phyloP scores from a whole-genome alignment of 768 basidiomycete genomes.

The Boletus coccyginus region DNA sequence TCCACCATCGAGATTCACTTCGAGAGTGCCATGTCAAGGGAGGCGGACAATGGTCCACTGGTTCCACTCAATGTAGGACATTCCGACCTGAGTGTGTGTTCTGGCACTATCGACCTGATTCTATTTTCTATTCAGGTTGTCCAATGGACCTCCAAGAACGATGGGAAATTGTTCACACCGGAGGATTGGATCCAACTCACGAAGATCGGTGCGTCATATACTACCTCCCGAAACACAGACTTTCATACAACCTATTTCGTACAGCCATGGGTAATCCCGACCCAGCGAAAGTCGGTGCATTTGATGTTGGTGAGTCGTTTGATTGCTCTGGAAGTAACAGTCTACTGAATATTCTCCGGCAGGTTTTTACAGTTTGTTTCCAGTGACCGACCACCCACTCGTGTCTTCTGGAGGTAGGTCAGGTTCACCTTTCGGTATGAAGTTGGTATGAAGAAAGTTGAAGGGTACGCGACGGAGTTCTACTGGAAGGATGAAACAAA shows the following conservation, averaged over 20 bases:
- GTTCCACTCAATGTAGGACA: no score
- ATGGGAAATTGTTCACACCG: not conserved
- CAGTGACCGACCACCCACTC: constrained; percentile 79
- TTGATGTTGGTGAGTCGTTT: constrained; percentile 17
- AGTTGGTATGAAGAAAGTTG: not conserved
- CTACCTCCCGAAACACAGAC: no score
- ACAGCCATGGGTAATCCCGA: constrained; percentile 23
- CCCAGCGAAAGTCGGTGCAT: constrained; percentile 22
- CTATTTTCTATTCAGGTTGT: not conserved
- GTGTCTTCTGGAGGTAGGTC: constrained; percentile 72
- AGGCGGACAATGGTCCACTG: no score
- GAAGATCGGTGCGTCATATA: no score
- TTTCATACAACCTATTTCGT: not conserved
- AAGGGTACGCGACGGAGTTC: constrained; percentile 91
- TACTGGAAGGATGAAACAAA: constrained; percentile 95
- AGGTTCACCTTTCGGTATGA: no score
- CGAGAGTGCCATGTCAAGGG: no score
- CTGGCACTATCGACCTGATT: no score
- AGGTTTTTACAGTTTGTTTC: constrained; percentile 80
- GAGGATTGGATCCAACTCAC: not conserved
- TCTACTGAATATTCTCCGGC: not conserved
- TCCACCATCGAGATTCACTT: no score
- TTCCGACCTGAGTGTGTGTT: no score
- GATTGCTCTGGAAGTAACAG: not conserved
- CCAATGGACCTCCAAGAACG: not conserved